Evolutionary conservation across 2,329 filamentous ascomycete species (phyloP), one percentile per base, ranked within the genome.

Genomic region (Fusarium buxicola): DNA sequence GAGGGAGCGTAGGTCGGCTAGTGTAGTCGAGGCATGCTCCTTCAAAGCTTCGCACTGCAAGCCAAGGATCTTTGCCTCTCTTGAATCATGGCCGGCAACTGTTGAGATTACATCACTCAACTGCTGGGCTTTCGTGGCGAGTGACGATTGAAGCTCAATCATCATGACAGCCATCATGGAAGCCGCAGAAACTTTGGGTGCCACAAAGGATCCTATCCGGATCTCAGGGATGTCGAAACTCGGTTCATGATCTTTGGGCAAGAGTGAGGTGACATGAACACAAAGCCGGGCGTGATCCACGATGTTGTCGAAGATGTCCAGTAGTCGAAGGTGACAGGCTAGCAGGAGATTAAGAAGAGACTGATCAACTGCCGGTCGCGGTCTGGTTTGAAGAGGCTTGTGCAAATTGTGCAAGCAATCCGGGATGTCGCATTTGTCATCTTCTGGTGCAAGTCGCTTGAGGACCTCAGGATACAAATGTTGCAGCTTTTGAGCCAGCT

Each of bases 161-260:
- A 78, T 27, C 60, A 77, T 68, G 3, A 72, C 61, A 3, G 72
- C 62, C 39, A 76, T 66, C 65, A 78, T 72, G 8, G 75, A 68
- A 6, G 73, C 72, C 4, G 76, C 75, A 5, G 74, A 72, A 1
- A 59, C 57, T 10, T 71, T 70, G 3, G 74, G 72, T 7, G 75
- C 73, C 15, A 76, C 64, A 40, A 78, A 78, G 2, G 75, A 74
- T 2, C 80, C 79, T 6, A 81, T 74, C 5, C 75, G 74, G 12
- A 80, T 75, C 41, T 79, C 74, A 0, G 78, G 77, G 4, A 80
- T 71, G 15, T 74, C 71, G 32, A 79, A 71, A 7, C 70, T 68
- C 1, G 74, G 76, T 12, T 75, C 71, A 12, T 68, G 55, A 11
- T 69, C 60, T 6, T 60, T 48, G 1, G 75, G 72, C 1, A 73